Evolutionary conservation across 169 alveolate genomes (phyloP).

Genomic region (Eimeria acervulina): DNA sequence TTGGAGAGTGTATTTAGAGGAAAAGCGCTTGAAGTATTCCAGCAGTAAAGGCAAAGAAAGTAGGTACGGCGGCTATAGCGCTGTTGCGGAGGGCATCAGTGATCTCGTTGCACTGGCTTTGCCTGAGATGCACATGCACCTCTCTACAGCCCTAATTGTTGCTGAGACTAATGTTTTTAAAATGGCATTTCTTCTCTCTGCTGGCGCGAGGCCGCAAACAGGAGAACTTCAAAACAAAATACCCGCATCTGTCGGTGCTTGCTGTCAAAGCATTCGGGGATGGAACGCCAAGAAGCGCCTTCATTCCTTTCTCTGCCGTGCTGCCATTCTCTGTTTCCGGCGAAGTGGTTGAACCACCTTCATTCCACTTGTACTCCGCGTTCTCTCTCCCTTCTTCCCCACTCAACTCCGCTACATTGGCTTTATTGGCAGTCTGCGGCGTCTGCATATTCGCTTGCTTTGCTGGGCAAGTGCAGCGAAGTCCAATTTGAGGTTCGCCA

Average conservation of each 20-base stretch:
- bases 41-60: background rate
- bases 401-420: too few species aligned
- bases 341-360: too few species aligned
- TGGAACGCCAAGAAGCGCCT: conserved; percentile 25
- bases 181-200: background rate
- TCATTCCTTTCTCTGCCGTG: background rate
- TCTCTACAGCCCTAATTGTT: background rate
- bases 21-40: background rate
- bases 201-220: background rate
- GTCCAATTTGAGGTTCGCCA: too few species aligned
- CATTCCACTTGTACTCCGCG: background rate
- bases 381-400: background rate
- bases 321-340: too few species aligned
- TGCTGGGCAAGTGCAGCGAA: too few species aligned
- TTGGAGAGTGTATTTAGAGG: background rate
- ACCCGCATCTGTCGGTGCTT: background rate
- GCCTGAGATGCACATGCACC: background rate
- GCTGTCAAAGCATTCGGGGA: background rate
- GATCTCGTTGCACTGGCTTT: background rate
- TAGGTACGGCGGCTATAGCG: background rate
- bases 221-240: background rate
- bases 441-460: background rate
- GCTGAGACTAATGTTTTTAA: too few species aligned
- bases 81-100: background rate
- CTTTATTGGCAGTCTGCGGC: background rate